These are phyloP conservation scores for Sphagnurus paluster DNA, from an alignment of 1,284 basidiomycete species.

Conservation along the genomic window DNA sequence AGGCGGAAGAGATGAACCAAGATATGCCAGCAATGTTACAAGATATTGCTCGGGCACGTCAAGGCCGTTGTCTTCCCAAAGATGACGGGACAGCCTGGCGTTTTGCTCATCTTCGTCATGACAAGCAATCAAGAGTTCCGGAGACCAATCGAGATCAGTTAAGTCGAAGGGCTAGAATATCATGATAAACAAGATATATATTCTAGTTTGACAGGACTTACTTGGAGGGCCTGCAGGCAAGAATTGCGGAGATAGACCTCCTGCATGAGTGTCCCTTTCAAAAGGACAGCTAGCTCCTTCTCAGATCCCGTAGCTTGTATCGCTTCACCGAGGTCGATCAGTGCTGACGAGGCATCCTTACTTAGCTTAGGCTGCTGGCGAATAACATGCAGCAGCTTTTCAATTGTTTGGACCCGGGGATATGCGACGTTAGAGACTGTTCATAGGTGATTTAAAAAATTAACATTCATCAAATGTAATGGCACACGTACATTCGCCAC, in stretches of 20 bases:
- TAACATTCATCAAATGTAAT: not conserved
- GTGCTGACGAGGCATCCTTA: conserved; percentile 83
- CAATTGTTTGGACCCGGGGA: conserved; percentile 73
- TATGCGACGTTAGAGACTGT: conserved; percentile 69
- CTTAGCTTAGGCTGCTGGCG: conserved; percentile 79
- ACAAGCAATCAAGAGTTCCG: conserved; percentile 86
- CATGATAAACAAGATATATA: no score
- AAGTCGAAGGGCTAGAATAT: conserved; percentile 88
- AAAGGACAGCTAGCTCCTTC: conserved; percentile 67
- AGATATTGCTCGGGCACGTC: conserved; percentile 83
- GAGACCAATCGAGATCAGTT: conserved; percentile 92
- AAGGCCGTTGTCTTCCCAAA: conserved; percentile 97
- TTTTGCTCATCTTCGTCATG: conserved; percentile 96
- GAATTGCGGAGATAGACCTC: conserved; percentile 90
- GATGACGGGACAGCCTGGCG: conserved; percentile 73
- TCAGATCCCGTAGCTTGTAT: conserved; percentile 67
- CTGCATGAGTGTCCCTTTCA: conserved; percentile 80
- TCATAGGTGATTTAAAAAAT: conserved; percentile 2
- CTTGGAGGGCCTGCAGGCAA: conserved; percentile 90
- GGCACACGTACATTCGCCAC: conserved; percentile 70
- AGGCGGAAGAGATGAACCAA: conserved; percentile 51
- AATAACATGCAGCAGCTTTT: conserved; percentile 76
- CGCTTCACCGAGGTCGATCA: conserved; percentile 84
- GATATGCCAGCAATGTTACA: conserved; percentile 60
- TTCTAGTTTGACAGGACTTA: conserved; percentile 29